Base-by-base conservation (phyloP, 805 yeast genomes). In the Wickerhamomyces bovis region DNA sequence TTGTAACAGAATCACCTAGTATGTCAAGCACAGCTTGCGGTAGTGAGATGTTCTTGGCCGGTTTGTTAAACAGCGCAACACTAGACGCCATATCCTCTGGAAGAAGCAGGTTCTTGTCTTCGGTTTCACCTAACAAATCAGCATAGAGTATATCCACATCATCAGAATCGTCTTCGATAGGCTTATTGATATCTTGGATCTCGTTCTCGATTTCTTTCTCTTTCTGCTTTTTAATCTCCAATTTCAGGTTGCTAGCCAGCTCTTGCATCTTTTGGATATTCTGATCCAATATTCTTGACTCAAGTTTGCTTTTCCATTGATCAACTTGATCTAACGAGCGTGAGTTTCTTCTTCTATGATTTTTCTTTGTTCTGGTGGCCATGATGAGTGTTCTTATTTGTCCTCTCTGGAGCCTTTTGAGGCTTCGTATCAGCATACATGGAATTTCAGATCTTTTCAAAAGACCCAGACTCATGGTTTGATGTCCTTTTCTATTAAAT, bases 1-100 rank as follows among this genome's bases (percentile, higher is more conserved):
- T 65, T 41, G 61, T 66, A 1, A 71, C 61, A 0, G 76, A 62
- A 21, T 71, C 65, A 0, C 78, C 80, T 6, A 77, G 55, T 41
- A 64, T 64, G 3, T 63, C 65, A 13, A 62, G 48, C 8, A 76
- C 61, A 0, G 63, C 26, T 1, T 53, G 55, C 0, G 78, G 77
- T 3, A 76, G 38, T 4, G 54, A 22, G 19, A 54, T 51, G 2
- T 60, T 59, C 15, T 44, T 43, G 15, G 65, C 61, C 1, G 63
- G 63, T 9, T 39, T 30, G 41, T 60, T 51, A 38, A 61, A 60
- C n/a, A 58, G 38, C 5, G 44, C n/a, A 4, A 54, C 26, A 1
- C 41, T 36, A 11, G 39, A 19, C 4, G 15, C 6, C 3, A 25
- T n/a, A 15, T 39, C 28, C 1, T 35, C 39, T 25, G 45, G 42